phyloP scores from a whole-genome alignment of 148 eudicot genomes.

The Rhododendron mucronatum region DNA sequence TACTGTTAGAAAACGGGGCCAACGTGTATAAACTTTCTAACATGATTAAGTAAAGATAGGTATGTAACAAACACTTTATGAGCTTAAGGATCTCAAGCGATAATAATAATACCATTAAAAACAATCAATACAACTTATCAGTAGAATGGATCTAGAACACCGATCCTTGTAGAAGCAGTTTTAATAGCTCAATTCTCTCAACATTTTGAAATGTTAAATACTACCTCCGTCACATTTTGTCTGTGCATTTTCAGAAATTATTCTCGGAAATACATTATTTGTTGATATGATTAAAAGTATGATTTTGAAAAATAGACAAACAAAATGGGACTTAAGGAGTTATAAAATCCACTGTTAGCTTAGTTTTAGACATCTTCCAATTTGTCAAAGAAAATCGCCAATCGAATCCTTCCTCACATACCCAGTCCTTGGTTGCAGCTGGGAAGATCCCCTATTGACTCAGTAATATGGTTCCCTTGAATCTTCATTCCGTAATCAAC shows the following conservation, averaged over 20 bases:
- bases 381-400: slow-evolving; percentile 65
- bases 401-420: slow-evolving; percentile 67
- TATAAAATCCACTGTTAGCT: slow-evolving; percentile 16
- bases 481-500: slow-evolving; percentile 13
- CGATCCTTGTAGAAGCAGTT: background rate
- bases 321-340: background rate
- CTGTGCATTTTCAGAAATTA: background rate
- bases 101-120: background rate
- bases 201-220: background rate
- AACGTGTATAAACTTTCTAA: background rate
- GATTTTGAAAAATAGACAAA: background rate
- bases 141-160: background rate
- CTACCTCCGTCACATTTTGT: background rate
- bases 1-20: no score
- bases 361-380: slow-evolving; percentile 60
- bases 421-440: slow-evolving; percentile 31
- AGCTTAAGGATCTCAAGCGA: background rate
- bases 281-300: background rate
- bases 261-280: background rate
- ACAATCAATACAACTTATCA: background rate
- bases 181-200: background rate
- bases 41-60: no score
- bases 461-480: background rate
- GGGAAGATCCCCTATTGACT: slow-evolving; percentile 16
- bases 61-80: background rate